phyloP scores from a whole-genome alignment of 2,329 filamentous ascomycete species.

The Fusarium protoensiforme region DNA sequence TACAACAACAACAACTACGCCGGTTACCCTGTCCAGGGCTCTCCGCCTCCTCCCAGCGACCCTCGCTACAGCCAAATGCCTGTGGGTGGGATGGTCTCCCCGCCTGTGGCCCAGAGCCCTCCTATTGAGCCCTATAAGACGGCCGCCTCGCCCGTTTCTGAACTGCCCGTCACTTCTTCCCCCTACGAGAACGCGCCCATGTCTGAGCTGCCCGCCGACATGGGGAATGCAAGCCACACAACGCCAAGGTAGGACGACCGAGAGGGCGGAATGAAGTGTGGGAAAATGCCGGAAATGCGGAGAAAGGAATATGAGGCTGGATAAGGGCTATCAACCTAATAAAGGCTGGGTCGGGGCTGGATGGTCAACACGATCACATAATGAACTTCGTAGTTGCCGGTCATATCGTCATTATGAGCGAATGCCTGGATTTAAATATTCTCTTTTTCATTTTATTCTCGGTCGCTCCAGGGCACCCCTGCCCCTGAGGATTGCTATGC shows the following conservation, averaged over 20 bases:
- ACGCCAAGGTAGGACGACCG: not conserved
- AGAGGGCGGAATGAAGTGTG: not conserved
- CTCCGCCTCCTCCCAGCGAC: not conserved
- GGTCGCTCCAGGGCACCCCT: not conserved
- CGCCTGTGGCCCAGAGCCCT: not conserved
- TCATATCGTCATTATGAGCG: not conserved
- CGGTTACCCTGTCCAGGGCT: not conserved
- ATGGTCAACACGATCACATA: not conserved
- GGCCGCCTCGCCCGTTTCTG: not conserved
- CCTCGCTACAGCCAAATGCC: not conserved
- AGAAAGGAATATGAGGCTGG: not conserved
- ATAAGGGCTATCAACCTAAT: not conserved
- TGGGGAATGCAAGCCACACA: not conserved
- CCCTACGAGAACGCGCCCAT: not conserved
- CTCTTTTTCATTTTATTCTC: not conserved
- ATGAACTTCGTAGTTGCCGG: not conserved
- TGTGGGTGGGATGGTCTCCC: not conserved
- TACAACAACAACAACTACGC: not conserved
- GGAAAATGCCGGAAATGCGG: not conserved
- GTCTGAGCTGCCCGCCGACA: not conserved
- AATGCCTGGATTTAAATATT: not conserved
- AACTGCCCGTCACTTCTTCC: not conserved
- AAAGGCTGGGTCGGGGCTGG: not conserved
- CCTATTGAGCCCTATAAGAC: not conserved
- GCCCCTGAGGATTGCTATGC: not conserved